Evolutionary conservation across 2,329 filamentous ascomycete genomes (phyloP).

Genomic region (Fusarium sterilihyphosum): DNA sequence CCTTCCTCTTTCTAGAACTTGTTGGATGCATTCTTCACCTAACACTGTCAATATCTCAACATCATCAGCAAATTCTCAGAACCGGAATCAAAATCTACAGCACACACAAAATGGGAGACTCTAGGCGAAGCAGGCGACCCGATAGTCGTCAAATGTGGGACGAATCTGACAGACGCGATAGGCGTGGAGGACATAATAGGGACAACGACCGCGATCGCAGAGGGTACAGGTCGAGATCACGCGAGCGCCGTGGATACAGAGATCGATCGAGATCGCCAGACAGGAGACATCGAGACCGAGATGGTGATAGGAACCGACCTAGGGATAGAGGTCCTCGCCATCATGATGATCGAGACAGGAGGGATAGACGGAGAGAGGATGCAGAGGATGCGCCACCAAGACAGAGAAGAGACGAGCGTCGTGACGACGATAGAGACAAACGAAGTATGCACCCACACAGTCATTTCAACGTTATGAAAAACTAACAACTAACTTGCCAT

Average conservation of each 20-base stretch:
- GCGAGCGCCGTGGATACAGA: conserved; percentile 48
- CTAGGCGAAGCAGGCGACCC: conserved; percentile 47
- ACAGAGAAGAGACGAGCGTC: conserved; percentile 36
- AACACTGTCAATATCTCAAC: not conserved
- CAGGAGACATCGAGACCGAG: conserved; percentile 51
- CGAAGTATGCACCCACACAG: conserved; percentile 30
- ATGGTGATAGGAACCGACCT: conserved; percentile 49
- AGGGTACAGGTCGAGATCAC: conserved; percentile 49
- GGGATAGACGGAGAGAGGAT: conserved; percentile 42
- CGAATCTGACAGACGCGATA: conserved; percentile 56
- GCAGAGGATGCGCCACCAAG: conserved; percentile 34
- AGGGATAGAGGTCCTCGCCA: conserved; percentile 46
- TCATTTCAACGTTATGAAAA: not conserved
- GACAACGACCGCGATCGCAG: conserved; percentile 47
- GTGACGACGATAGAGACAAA: conserved; percentile 41
- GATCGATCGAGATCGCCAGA: conserved; percentile 52
- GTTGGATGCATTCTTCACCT: not conserved
- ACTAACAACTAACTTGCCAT: conserved; percentile 20
- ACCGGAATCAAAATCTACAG: not conserved
- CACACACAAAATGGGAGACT: conserved; percentile 47
- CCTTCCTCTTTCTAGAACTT: conserved; percentile 28
- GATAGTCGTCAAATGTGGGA: conserved; percentile 73
- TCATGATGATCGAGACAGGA: conserved; percentile 38
- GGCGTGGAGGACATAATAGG: conserved; percentile 44
- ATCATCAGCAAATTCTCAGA: not conserved